Evolutionary conservation across 2,329 filamentous ascomycete species (phyloP).

Genomic region (Fusarium sp.): DNA sequence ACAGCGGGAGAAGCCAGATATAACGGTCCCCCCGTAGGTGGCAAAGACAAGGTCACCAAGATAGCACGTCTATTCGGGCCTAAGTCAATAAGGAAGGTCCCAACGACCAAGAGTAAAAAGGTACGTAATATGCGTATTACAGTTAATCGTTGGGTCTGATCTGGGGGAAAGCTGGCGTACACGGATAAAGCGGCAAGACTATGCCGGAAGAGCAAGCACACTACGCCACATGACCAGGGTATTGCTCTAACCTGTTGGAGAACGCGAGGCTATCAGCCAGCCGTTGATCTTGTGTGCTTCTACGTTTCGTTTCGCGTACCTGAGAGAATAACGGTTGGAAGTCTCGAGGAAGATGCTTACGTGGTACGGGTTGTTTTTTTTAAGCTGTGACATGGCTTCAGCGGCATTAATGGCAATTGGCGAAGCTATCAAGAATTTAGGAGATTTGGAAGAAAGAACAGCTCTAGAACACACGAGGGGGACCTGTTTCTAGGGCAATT

Average conservation of each 20-base stretch:
- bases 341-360: neutral
- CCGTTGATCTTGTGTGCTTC: slow-evolving; percentile 14
- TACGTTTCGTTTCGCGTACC: neutral
- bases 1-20: slow-evolving; percentile 14
- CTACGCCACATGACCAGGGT: slow-evolving; percentile 1
- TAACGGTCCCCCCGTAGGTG: neutral
- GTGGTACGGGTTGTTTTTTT: neutral
- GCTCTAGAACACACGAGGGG: neutral
- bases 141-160: slow-evolving; percentile 11
- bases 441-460: neutral
- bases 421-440: neutral
- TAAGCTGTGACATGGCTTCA: neutral
- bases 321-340: neutral
- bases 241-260: slow-evolving; percentile 10
- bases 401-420: neutral
- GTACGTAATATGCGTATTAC: slow-evolving; percentile 22
- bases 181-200: slow-evolving; percentile 35
- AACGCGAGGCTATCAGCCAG: neutral
- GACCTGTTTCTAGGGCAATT: neutral
- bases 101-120: slow-evolving; percentile 3
- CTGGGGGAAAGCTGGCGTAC: neutral
- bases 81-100: slow-evolving; percentile 34
- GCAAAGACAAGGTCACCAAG: neutral
- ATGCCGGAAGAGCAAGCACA: slow-evolving; percentile 25
- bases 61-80: neutral